Evolutionary conservation across 768 basidiomycete genomes (phyloP).

Genomic region (Clathrus columnatus): DNA sequence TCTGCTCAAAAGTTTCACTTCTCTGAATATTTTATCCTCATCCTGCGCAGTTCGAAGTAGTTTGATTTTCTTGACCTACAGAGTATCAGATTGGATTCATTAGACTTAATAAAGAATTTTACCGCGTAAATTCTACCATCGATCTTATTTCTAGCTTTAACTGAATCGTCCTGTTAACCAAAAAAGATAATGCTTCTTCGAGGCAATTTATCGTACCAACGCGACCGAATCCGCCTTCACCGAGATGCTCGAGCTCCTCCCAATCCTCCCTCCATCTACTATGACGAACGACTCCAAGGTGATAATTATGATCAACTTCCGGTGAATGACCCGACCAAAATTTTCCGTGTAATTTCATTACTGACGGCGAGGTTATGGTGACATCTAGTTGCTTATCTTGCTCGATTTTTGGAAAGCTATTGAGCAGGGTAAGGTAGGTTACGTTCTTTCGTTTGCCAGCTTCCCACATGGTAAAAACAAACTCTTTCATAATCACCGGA

Average conservation of each 20-base stretch:
- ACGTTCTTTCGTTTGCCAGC: slow-evolving; percentile 12
- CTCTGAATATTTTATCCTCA: slow-evolving; percentile 82
- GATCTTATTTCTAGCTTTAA: slow-evolving; percentile 85
- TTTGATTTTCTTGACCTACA: slow-evolving; percentile 79
- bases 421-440: slow-evolving; percentile 5
- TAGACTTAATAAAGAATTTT: slow-evolving; percentile 15
- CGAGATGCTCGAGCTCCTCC: slow-evolving; percentile 84
- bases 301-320: background rate
- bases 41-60: slow-evolving; percentile 61
- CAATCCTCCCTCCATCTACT: slow-evolving; percentile 92
- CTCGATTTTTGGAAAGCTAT: background rate
- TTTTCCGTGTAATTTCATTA: slow-evolving; percentile 14
- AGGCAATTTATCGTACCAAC: background rate
- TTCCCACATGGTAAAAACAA: slow-evolving; percentile 9
- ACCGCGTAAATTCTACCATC: slow-evolving; percentile 83
- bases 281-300: slow-evolving; percentile 31
- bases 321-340: background rate
- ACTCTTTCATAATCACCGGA: slow-evolving; percentile 1
- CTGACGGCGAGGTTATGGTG: slow-evolving; percentile 30
- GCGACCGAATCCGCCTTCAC: slow-evolving; percentile 23
- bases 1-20: slow-evolving; percentile 81
- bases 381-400: slow-evolving; percentile 38
- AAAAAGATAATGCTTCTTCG: background rate
- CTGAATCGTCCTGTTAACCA: slow-evolving; percentile 37
- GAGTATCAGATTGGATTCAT: slow-evolving; percentile 3